Conservation (phyloP, 75 land plant genomes). For the Picea sitchensis region DNA sequence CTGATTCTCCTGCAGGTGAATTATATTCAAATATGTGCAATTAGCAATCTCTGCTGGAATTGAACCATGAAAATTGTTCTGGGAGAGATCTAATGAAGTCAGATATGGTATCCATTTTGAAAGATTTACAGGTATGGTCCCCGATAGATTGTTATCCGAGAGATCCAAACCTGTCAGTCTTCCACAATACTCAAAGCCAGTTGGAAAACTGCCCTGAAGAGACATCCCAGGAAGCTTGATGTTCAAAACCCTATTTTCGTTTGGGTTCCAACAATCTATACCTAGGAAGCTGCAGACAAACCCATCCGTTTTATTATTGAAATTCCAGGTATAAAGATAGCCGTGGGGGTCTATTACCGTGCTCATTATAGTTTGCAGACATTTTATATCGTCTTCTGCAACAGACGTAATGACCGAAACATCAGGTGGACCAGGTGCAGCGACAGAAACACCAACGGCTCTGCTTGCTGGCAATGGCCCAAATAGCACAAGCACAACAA, state of each 20-base stretch:
- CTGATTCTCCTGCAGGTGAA: constrained; percentile 38
- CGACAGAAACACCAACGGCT: no score
- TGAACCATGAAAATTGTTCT: constrained; percentile 37
- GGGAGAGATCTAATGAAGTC: constrained; percentile 49
- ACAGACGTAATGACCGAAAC: no score
- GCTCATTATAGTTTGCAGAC: constrained; percentile 21
- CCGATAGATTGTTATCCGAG: constrained; percentile 38
- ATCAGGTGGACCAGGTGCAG: no score
- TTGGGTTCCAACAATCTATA: constrained; percentile 43
- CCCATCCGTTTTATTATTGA: constrained; percentile 27
- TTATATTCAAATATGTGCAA: constrained; percentile 42
- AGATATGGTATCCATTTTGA: constrained; percentile 24
- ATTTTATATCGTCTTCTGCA: constrained; percentile 22
- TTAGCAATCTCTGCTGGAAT: constrained; percentile 37
- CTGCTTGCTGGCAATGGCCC: no score
- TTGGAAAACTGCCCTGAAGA: constrained; percentile 39
- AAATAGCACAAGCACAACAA: background rate
- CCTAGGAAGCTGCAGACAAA: constrained; percentile 40
- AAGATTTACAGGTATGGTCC: constrained; percentile 33
- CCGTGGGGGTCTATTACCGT: constrained; percentile 28
- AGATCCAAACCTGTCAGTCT: constrained; percentile 48
- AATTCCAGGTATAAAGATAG: constrained; percentile 33
- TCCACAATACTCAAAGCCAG: constrained; percentile 31
- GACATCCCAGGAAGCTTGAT: constrained; percentile 29
- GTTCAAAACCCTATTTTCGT: constrained; percentile 45